Evolutionary conservation across 441 rosid species (phyloP).

Genomic region (Gossypium gossypioides): DNA sequence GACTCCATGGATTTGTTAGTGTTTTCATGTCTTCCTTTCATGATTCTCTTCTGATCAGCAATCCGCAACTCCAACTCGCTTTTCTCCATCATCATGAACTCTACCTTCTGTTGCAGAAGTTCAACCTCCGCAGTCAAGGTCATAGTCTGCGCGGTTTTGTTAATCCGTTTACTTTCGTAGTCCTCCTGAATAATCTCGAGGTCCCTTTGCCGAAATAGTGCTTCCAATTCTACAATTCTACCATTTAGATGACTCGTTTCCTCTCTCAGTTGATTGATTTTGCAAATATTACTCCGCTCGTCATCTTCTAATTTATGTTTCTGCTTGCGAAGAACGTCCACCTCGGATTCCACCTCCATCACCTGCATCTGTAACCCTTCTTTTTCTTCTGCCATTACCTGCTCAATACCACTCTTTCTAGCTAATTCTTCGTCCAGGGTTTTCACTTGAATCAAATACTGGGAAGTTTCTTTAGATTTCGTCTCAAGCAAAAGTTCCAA

Average conservation of each 20-base stretch:
- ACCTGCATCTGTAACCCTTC: constrained; percentile 21
- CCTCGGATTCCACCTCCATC: constrained; percentile 23
- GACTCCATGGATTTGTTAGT: constrained; percentile 27
- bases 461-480: constrained; percentile 27
- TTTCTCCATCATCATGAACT: constrained; percentile 25
- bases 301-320: constrained; percentile 26
- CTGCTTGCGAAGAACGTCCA: constrained; percentile 17
- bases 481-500: constrained; percentile 27
- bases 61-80: background rate
- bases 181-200: constrained; percentile 20
- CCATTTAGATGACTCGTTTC: constrained; percentile 29
- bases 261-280: constrained; percentile 25
- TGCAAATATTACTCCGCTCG: constrained; percentile 12
- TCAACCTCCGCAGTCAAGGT: constrained; percentile 15
- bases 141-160: constrained; percentile 17
- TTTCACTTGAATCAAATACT: constrained; percentile 25
- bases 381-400: constrained; percentile 24
- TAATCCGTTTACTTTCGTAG: constrained; percentile 1
- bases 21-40: constrained; percentile 35
- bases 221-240: constrained; percentile 30
- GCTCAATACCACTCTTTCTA: constrained; percentile 18
- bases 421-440: constrained; percentile 35
- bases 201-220: constrained; percentile 4
- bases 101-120: constrained; percentile 30
- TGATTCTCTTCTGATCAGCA: constrained; percentile 32